These are phyloP conservation scores for Berberis vulgaris DNA, from an alignment of 164 flowering plant genomes.

Conservation along the genomic window DNA sequence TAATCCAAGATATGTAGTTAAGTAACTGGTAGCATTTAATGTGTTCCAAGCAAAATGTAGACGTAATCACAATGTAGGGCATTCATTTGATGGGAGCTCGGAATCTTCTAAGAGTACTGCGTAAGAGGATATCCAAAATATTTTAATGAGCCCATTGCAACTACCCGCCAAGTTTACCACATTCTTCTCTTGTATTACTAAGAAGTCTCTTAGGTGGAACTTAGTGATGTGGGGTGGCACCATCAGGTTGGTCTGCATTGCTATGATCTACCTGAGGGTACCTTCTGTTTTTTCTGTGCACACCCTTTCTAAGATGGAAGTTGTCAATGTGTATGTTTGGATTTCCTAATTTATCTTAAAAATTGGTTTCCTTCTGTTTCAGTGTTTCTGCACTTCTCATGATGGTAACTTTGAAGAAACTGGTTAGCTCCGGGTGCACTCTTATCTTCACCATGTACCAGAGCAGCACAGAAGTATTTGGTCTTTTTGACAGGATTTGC, in stretches of 20 bases:
- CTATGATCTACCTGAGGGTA: too few relatives aligned
- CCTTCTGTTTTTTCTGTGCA: neutral
- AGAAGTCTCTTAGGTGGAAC: too few relatives aligned
- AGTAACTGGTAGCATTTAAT: neutral
- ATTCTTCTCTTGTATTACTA: too few relatives aligned
- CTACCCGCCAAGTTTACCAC: too few relatives aligned
- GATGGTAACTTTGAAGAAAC: constrained; percentile 99
- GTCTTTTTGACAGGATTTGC: constrained; percentile 95
- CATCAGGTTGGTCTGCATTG: too few relatives aligned
- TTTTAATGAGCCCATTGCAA: too few relatives aligned
- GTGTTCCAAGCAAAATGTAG: neutral
- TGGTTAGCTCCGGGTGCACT: constrained; percentile 93
- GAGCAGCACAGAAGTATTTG: constrained; percentile 99
- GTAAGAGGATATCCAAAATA: too few relatives aligned
- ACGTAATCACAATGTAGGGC: neutral
- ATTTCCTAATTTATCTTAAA: too few relatives aligned
- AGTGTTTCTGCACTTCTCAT: constrained; percentile 97
- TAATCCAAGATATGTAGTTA: too few relatives aligned
- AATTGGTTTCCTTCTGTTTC: constrained; percentile 4
- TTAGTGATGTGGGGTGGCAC: too few relatives aligned
- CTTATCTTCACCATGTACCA: constrained; percentile 85
- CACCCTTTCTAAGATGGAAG: neutral
- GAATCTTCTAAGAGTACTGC: too few relatives aligned
- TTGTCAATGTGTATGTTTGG: neutral
- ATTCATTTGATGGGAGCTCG: too few relatives aligned